phyloP scores from a whole-genome alignment of 148 eudicot species.

The Chenopodium berlandieri region DNA sequence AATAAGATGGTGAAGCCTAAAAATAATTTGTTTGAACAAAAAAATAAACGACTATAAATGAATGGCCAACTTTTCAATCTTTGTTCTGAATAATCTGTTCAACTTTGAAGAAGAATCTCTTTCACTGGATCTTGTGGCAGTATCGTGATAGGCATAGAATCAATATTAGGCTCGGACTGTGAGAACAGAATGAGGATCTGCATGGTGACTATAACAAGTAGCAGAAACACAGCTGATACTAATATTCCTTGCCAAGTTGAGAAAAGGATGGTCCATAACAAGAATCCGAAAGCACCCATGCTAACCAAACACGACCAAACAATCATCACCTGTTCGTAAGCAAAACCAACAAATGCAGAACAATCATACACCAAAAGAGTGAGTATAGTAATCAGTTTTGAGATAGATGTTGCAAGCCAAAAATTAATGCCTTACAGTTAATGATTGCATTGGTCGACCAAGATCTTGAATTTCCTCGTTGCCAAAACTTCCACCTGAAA shows the following conservation, averaged over 20 bases:
- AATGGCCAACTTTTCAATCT: neutral
- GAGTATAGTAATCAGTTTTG: neutral
- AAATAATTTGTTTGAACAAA: neutral
- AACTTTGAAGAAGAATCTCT: conserved; percentile 43
- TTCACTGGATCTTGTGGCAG: conserved; percentile 39
- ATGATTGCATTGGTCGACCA: conserved; percentile 54
- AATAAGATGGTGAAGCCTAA: too few relatives aligned
- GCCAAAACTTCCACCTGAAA: conserved; percentile 44
- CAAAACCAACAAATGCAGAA: neutral
- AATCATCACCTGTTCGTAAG: conserved; percentile 46
- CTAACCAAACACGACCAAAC: conserved; percentile 51
- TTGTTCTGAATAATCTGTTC: conserved; percentile 10
- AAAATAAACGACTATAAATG: neutral
- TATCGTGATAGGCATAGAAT: conserved; percentile 37
- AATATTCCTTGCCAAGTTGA: conserved; percentile 46
- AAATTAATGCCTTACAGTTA: conserved; percentile 28
- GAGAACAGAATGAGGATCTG: conserved; percentile 59
- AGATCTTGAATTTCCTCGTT: conserved; percentile 43
- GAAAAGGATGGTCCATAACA: conserved; percentile 42
- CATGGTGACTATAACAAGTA: conserved; percentile 47
- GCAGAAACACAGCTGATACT: conserved; percentile 34
- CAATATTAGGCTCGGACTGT: conserved; percentile 42
- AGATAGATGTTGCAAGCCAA: neutral
- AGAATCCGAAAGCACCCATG: conserved; percentile 33
- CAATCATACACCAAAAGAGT: neutral